Evolutionary conservation across 257 asterid genomes (phyloP).

Genomic region (Linaria vulgaris): DNA sequence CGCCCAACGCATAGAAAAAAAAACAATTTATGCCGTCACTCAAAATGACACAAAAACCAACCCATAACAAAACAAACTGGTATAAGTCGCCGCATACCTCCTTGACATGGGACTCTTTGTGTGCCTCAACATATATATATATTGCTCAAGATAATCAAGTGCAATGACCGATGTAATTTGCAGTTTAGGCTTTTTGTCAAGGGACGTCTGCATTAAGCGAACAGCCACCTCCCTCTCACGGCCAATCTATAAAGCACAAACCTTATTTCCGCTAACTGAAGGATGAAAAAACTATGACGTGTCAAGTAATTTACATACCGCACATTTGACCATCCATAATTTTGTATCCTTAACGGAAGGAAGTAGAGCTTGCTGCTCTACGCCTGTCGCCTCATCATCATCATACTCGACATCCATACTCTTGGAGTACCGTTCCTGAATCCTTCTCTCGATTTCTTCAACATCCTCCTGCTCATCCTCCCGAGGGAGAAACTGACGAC

Average conservation of each 20-base stretch:
- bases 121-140: constrained; percentile 83
- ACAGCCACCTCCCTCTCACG: constrained; percentile 95
- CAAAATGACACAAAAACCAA: background rate
- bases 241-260: constrained; percentile 59
- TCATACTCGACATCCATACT: constrained; percentile 72
- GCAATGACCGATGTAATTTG: constrained; percentile 87
- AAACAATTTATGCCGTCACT: constrained; percentile 13
- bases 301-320: constrained; percentile 53
- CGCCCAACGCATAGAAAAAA: constrained; percentile 14
- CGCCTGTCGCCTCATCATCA: constrained; percentile 95
- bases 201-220: constrained; percentile 90
- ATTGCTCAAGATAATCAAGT: constrained; percentile 87
- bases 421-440: constrained; percentile 75
- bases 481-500: constrained; percentile 76
- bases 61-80: background rate
- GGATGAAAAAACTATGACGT: background rate
- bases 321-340: constrained; percentile 98
- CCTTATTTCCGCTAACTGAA: background rate
- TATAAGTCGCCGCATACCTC: constrained; percentile 57
- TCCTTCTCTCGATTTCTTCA: constrained; percentile 71
- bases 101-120: constrained; percentile 93
- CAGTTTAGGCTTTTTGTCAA: constrained; percentile 80
- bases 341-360: constrained; percentile 98
- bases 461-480: constrained; percentile 88
- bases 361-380: constrained; percentile 90